Evolutionary conservation across 2,329 filamentous ascomycete genomes (phyloP).

Genomic region (Alternaria solani): DNA sequence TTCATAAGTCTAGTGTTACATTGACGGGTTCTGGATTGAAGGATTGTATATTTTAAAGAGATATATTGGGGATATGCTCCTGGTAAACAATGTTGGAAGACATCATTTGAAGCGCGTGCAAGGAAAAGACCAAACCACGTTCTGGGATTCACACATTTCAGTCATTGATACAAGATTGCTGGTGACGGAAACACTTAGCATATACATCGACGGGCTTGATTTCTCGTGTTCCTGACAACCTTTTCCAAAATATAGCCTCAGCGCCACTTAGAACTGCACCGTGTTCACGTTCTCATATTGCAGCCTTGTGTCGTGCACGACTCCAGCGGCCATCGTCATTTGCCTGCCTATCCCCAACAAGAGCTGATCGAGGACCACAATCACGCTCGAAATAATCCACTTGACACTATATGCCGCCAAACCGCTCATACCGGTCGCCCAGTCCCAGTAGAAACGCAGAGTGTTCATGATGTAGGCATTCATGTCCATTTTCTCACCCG

Average conservation of each 20-base stretch:
- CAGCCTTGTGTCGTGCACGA: not conserved
- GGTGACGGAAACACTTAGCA: not conserved
- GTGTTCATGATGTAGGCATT: not conserved
- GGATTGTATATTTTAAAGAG: too few relatives aligned
- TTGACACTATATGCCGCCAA: not conserved
- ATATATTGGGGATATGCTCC: not conserved
- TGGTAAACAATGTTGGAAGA: not conserved
- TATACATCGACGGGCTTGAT: rapidly evolving
- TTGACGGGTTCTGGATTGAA: not conserved
- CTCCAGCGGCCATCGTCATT: not conserved
- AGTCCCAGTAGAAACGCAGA: not conserved
- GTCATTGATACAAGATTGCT: not conserved
- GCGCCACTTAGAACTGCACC: not conserved
- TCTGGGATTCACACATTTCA: not conserved
- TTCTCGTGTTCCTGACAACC: not conserved
- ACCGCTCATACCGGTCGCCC: not conserved
- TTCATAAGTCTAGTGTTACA: not conserved
- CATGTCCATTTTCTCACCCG: not conserved
- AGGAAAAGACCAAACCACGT: not conserved
- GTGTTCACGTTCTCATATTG: not conserved
- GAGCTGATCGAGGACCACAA: not conserved
- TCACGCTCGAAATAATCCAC: not conserved
- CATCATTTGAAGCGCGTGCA: not conserved
- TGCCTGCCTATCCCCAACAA: not conserved
- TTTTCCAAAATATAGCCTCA: not conserved